Conservation (phyloP, 208 protist genomes). For the Leishmania turanica region DNA sequence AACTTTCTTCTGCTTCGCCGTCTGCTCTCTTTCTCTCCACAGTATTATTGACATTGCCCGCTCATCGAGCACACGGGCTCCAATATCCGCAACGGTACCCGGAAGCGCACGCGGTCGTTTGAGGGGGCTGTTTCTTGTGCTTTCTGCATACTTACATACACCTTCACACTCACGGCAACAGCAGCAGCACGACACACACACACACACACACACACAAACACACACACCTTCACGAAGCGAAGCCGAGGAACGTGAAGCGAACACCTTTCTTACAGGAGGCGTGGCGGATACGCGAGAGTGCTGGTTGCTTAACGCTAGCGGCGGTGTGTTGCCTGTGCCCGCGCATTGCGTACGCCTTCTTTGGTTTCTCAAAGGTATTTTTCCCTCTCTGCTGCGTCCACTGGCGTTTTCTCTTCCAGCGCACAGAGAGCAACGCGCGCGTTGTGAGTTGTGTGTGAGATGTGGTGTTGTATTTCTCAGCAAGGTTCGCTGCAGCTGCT, state of each 20-base stretch:
- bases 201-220: too few species aligned
- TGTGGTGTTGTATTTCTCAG: neutral
- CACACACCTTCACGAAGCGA: neutral
- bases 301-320: neutral
- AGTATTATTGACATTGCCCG: neutral
- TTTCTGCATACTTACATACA: neutral
- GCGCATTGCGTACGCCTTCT: neutral
- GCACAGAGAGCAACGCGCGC: neutral
- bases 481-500: neutral
- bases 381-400: neutral
- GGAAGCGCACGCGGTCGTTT: neutral
- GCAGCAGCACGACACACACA: neutral
- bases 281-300: neutral
- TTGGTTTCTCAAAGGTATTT: neutral
- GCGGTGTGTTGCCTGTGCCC: neutral
- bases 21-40: neutral
- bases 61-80: neutral
- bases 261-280: neutral
- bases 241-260: neutral
- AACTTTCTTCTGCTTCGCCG: neutral
- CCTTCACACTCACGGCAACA: neutral
- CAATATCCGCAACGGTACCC: too few species aligned
- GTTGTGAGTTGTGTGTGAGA: neutral
- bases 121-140: neutral
- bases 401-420: neutral